Evolutionary conservation across 164 flowering plant genomes (phyloP), one percentile per base, ranked within the genome.

Genomic region (Tinospora cordifolia): DNA sequence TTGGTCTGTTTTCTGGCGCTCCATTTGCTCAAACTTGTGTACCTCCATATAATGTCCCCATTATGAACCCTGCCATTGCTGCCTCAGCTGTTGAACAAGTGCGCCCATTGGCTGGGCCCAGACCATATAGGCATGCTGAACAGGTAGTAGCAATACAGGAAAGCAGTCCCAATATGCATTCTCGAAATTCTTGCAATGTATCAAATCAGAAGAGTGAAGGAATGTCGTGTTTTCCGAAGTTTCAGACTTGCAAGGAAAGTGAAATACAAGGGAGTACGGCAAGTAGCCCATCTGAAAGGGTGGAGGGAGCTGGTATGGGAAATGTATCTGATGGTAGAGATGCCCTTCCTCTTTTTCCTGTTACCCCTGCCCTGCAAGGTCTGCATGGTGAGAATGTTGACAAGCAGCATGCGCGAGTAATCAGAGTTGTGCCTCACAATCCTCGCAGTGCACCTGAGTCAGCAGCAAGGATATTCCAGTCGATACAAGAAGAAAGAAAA

Each of bases 391-490:
- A 62, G 8, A 76, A 54, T 30, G 41, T 72, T 3, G 81, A 80
- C 27, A 86, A 65, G 65, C 84, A 81, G 60, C 30, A 39, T 51
- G 67, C 82, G 0, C 82, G 80, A 26, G 96, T 83, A 34, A 93
- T 93, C 69, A 88, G 73, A 77, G 98, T 90, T 69, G 92, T 89
- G 46, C 98, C 97, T 19, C 95, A 83, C 70, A 89, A 87, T 74
- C 83, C 83, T 6, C 80, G 82, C 76, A 79, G 84, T 49, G 95
- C 96, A 12, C 79, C 87, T 36, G 96, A 88, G 75, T 86, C 95
- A 22, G 98, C 90, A 24, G 92, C 92, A 8, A 80, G 95, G 64
- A 90, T 93, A 58, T 89, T 93, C 73, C 82, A 34, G 74, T 91
- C 87, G 9, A 93, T 93, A 79, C 92, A 93, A 72, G 84, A 86